A percentile compares a stretch with the other conserved stretches of the same genome.
Evolutionary conservation across 2,329 filamentous ascomycete species (phyloP).

Genomic region (Aulographum hederae): DNA sequence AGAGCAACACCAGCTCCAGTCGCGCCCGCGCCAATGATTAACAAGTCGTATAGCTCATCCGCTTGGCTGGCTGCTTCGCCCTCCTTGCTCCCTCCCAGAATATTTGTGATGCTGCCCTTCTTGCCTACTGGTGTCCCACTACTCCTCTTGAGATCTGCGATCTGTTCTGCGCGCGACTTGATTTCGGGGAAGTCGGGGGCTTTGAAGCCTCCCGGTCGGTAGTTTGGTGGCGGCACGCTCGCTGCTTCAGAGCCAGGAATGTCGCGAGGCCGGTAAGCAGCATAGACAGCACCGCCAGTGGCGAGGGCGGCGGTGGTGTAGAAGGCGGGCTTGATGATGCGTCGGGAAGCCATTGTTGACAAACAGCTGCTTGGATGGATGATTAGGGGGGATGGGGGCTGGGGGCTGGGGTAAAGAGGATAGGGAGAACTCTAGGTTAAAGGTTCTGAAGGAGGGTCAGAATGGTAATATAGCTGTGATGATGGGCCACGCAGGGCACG

Average conservation of each 20-base stretch:
- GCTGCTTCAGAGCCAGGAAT: slow-evolving; percentile 53
- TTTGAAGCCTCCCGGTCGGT: slow-evolving; percentile 49
- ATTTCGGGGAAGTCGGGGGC: slow-evolving; percentile 47
- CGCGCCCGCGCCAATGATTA: slow-evolving; percentile 64
- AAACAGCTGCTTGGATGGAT: no score
- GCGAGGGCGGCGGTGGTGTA: slow-evolving; percentile 38
- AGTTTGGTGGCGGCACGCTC: slow-evolving; percentile 51
- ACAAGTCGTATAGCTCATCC: slow-evolving; percentile 57
- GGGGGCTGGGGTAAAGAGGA: no score
- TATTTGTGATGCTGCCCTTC: neutral
- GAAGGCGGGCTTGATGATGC: slow-evolving; percentile 36
- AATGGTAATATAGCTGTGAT: no score
- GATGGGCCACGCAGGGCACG: no score
- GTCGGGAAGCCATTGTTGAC: slow-evolving; percentile 7
- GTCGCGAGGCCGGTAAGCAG: slow-evolving; percentile 50
- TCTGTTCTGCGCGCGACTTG: slow-evolving; percentile 45
- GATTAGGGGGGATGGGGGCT: no score
- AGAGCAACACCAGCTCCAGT: slow-evolving; percentile 68
- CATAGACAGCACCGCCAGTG: slow-evolving; percentile 39
- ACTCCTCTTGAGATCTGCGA: slow-evolving; percentile 37
- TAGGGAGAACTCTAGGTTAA: no score
- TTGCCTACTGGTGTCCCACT: slow-evolving; percentile 20
- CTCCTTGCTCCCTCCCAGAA: slow-evolving; percentile 8
- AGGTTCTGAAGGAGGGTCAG: no score
- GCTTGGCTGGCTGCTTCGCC: no score